A percentile compares a stretch with the other conserved stretches of the same genome.
phyloP scores from a whole-genome alignment of 2,329 filamentous ascomycete species.

The Calonectria montana region DNA sequence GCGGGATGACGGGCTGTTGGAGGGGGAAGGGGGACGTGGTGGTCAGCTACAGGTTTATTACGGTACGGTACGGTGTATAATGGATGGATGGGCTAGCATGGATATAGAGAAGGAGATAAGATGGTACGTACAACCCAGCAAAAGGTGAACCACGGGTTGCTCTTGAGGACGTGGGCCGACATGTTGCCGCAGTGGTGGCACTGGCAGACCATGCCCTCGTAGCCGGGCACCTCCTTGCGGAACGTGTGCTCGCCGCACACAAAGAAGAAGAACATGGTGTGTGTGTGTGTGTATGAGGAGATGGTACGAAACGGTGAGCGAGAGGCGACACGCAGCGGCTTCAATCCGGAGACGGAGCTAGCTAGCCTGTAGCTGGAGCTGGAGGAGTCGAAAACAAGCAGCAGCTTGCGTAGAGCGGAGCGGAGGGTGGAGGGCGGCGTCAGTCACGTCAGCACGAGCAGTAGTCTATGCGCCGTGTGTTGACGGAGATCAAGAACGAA shows the following conservation, averaged over 20 bases:
- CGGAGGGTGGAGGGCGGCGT: no score
- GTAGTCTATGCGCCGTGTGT: constrained; percentile 17
- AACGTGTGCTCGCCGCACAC: constrained; percentile 72
- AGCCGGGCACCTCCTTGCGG: constrained; percentile 68
- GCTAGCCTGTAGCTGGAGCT: not conserved
- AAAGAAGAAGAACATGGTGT: constrained; percentile 71
- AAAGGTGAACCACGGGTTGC: constrained; percentile 81
- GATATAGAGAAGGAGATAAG: not conserved
- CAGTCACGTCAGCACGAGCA: not conserved
- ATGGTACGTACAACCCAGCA: constrained; percentile 73
- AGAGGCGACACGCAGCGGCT: not conserved
- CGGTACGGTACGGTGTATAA: not conserved
- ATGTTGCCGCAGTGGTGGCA: constrained; percentile 77
- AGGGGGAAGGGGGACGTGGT: not conserved
- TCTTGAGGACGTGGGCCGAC: constrained; percentile 69
- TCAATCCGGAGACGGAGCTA: not conserved
- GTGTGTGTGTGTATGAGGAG: not conserved
- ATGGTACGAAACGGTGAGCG: not conserved
- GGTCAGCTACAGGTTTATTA: constrained; percentile 30
- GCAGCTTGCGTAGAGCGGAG: not conserved
- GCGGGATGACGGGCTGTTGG: constrained; percentile 74
- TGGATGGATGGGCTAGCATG: not conserved
- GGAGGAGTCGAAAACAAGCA: not conserved
- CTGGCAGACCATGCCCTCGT: constrained; percentile 70
- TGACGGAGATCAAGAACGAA: constrained; percentile 15